A percentile compares a stretch with the other conserved stretches of the same genome.
phyloP scores from a whole-genome alignment of 768 basidiomycete genomes.

The Pulveroboletus ravenelii region DNA sequence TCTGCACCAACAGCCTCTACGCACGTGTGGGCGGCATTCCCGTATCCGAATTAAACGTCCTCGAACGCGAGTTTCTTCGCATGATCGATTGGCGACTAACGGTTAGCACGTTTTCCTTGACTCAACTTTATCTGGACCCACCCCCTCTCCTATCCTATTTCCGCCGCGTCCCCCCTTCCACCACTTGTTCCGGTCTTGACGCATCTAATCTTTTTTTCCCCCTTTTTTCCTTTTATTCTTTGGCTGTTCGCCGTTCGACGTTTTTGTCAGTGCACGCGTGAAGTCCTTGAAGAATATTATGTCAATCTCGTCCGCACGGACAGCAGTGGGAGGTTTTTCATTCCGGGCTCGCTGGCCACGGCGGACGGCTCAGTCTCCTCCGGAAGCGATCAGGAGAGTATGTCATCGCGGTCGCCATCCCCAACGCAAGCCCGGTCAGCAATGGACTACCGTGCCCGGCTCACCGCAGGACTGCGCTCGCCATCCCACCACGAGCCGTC shows the following conservation, averaged over 20 bases:
- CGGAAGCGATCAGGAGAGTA: slow-evolving; percentile 55
- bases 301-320: slow-evolving; percentile 88
- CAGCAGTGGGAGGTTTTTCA: slow-evolving; percentile 53
- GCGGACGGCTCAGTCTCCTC: slow-evolving; percentile 41
- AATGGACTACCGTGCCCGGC: slow-evolving; percentile 24
- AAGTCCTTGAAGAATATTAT: slow-evolving; percentile 91
- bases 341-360: slow-evolving; percentile 39
- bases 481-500: slow-evolving; percentile 32
- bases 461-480: slow-evolving; percentile 21
- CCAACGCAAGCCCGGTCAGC: slow-evolving; percentile 28
- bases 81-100: slow-evolving; percentile 93
- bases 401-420: slow-evolving; percentile 49
- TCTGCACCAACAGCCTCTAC: slow-evolving; percentile 92
- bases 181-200: slow-evolving; percentile 20
- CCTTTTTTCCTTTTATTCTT: neutral
- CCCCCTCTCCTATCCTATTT: slow-evolving; percentile 4
- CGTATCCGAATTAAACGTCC: slow-evolving; percentile 83
- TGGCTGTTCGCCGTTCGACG: slow-evolving; percentile 2
- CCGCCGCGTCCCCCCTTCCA: slow-evolving; percentile 1
- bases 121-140: slow-evolving; percentile 5
- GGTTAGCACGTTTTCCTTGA: slow-evolving; percentile 53
- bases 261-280: slow-evolving; percentile 70
- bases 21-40: slow-evolving; percentile 96
- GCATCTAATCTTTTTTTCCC: slow-evolving; percentile 6
- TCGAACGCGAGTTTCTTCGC: slow-evolving; percentile 90